Evolutionary conservation across 371 early-diverging fungal species (phyloP).

Genomic region (Apophysomyces ossiformis): DNA sequence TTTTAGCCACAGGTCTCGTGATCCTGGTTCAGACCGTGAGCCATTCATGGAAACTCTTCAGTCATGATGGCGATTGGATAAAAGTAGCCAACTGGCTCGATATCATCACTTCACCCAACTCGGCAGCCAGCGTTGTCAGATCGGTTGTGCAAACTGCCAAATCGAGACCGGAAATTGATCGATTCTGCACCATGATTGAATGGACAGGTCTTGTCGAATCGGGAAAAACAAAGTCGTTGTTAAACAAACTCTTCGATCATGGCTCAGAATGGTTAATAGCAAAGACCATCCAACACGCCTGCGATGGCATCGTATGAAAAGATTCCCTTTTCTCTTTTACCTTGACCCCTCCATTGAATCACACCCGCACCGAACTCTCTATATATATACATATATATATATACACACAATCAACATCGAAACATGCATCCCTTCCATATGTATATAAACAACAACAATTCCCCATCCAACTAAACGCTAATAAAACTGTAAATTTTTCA

Average conservation of each 20-base stretch:
- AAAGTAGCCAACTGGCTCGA: not conserved
- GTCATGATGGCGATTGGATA: not conserved
- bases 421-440: not conserved
- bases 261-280: slow-evolving; percentile 16
- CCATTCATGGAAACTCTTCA: not conserved
- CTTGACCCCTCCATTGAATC: not conserved
- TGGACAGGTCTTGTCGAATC: slow-evolving; percentile 22
- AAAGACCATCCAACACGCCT: slow-evolving; percentile 17
- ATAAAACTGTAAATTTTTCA: slow-evolving; percentile 5
- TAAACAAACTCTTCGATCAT: slow-evolving; percentile 18
- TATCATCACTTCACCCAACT: not conserved
- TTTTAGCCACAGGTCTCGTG: not conserved
- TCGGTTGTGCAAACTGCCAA: slow-evolving; percentile 12
- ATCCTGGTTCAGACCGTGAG: not conserved
- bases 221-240: slow-evolving; percentile 9
- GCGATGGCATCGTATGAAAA: slow-evolving; percentile 6
- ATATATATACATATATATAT: not conserved
- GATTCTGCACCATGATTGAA: slow-evolving; percentile 9
- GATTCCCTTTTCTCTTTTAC: not conserved
- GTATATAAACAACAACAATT: slow-evolving; percentile 1
- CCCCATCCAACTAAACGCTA: not conserved
- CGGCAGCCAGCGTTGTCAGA: not conserved
- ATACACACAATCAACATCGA: not conserved
- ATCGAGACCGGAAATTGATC: slow-evolving; percentile 13
- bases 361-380: too few relatives aligned